Conservation (phyloP, 257 asterid genomes). For the Ehretia macrophylla region DNA sequence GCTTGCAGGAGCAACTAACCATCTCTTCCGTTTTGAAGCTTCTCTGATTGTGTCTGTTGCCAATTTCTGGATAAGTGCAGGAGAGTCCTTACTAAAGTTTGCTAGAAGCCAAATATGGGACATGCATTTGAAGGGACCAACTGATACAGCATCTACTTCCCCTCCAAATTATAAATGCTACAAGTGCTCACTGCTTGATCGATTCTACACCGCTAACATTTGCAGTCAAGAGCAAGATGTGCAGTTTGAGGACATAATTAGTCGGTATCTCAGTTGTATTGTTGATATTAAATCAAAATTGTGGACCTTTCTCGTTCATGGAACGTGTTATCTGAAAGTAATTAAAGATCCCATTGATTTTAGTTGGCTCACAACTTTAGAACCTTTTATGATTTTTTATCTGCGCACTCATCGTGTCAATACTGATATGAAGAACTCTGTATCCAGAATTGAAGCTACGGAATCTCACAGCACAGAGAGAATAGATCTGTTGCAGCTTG, state of each 20-base stretch:
- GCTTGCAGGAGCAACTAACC: slow-evolving; percentile 47
- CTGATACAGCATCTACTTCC: slow-evolving; percentile 12
- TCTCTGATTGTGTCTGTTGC: slow-evolving; percentile 40
- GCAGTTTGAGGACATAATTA: slow-evolving; percentile 25
- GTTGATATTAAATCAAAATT: slow-evolving; percentile 23
- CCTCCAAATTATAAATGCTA: slow-evolving; percentile 19
- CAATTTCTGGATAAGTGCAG: slow-evolving; percentile 52
- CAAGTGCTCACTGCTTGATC: slow-evolving; percentile 10
- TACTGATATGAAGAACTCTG: neutral
- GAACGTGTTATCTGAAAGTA: slow-evolving; percentile 33
- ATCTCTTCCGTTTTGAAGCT: slow-evolving; percentile 49
- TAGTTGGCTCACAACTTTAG: slow-evolving; percentile 27
- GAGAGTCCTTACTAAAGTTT: slow-evolving; percentile 49
- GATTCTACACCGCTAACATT: neutral
- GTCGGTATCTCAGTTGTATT: slow-evolving; percentile 32
- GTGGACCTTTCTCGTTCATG: slow-evolving; percentile 45
- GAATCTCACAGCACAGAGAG: slow-evolving; percentile 13
- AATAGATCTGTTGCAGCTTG: slow-evolving; percentile 28
- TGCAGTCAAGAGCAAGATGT: slow-evolving; percentile 7
- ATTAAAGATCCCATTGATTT: slow-evolving; percentile 43
- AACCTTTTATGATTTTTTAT: neutral
- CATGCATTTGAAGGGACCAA: neutral
- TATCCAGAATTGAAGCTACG: slow-evolving; percentile 8
- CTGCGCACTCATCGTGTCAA: slow-evolving; percentile 1
- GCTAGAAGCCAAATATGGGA: slow-evolving; percentile 30